phyloP scores from a whole-genome alignment of 331 rosid genomes.

The Malus hybrid region DNA sequence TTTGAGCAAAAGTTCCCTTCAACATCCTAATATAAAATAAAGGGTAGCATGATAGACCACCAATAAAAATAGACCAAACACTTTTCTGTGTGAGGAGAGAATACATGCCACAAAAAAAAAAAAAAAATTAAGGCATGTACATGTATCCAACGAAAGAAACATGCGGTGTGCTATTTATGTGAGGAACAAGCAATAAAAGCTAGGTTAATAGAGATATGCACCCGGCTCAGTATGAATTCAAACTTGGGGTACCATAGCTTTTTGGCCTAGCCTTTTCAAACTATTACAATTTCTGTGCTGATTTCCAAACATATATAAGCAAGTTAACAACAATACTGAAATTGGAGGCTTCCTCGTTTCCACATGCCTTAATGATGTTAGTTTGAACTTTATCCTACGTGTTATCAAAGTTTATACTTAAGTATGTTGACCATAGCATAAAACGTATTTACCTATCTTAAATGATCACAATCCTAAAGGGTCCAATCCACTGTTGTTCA shows the following conservation, averaged over 20 bases:
- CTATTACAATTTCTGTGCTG: too few species aligned
- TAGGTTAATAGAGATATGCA: background rate
- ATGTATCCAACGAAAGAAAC: background rate
- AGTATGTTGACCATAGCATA: background rate
- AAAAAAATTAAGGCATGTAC: background rate
- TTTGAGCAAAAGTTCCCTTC: background rate
- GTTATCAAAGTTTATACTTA: background rate
- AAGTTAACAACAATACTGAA: too few species aligned
- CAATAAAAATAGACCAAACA: background rate
- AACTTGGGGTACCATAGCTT: background rate
- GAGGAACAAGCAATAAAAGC: background rate
- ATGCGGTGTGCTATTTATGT: background rate
- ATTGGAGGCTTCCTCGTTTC: background rate
- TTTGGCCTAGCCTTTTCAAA: background rate
- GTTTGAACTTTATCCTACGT: background rate
- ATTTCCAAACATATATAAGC: too few species aligned
- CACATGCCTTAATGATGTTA: background rate
- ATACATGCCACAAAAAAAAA: background rate
- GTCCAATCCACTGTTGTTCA: background rate
- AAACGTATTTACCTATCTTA: background rate
- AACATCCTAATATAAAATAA: background rate
- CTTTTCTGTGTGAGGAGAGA: background rate
- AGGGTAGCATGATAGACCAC: background rate
- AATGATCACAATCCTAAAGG: background rate
- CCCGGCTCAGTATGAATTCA: background rate